phyloP scores from a whole-genome alignment of 164 flowering plant species.

The Aristolochia fimbriata region DNA sequence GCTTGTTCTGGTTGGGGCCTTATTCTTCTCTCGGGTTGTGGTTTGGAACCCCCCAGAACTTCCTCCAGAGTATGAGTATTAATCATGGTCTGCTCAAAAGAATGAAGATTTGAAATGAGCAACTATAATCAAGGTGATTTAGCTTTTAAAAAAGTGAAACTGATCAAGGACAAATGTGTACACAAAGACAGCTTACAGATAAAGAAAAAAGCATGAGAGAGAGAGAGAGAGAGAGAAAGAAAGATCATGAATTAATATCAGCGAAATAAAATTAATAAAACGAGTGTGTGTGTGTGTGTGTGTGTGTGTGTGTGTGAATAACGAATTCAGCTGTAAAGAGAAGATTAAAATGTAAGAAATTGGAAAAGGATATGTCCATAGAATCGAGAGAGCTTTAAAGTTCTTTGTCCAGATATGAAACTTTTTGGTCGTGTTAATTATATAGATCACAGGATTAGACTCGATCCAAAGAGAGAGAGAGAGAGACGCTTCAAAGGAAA shows the following conservation, averaged over 20 bases:
- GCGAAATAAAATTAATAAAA: neutral
- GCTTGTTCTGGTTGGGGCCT: slow-evolving; percentile 71
- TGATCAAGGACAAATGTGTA: neutral
- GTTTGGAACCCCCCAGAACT: slow-evolving; percentile 45
- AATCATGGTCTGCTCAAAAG: slow-evolving; percentile 37
- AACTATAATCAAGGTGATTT: neutral
- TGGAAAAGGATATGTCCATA: too few relatives aligned
- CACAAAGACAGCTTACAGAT: neutral
- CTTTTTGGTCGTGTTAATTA: neutral
- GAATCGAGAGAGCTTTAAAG: neutral
- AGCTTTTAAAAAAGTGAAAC: neutral
- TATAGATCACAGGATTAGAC: neutral
- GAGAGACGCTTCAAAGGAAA: slow-evolving; percentile 2
- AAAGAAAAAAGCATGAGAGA: neutral
- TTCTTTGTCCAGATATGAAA: neutral
- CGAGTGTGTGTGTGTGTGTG: too few relatives aligned
- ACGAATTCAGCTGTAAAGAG: neutral
- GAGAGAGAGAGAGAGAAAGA: neutral
- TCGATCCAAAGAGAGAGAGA: slow-evolving; percentile 1
- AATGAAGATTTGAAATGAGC: neutral
- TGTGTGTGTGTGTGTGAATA: neutral
- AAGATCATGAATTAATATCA: neutral
- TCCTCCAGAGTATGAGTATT: slow-evolving; percentile 39
- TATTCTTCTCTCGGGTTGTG: slow-evolving; percentile 42
- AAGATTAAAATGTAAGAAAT: neutral